A percentile compares a stretch with the other conserved stretches of the same genome.
Conservation (phyloP, 495 filamentous ascomycete species). For the Platismatia glauca region DNA sequence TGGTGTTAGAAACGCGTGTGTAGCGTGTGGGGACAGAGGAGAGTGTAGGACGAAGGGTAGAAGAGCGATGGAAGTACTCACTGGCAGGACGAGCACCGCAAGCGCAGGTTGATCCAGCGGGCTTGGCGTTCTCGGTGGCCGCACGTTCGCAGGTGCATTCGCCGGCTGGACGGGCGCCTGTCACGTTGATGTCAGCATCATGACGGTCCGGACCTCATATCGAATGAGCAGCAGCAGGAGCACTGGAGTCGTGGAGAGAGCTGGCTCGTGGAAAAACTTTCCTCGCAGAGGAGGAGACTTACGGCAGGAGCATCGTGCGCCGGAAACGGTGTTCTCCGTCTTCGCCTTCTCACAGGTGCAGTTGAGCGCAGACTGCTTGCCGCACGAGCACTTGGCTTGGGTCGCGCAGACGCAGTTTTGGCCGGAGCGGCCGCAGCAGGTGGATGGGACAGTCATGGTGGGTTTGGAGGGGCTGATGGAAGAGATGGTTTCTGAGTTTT, state of each 20-base stretch:
- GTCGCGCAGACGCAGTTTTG: constrained; percentile 52
- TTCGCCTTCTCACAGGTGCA: constrained; percentile 76
- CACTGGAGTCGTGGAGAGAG: neutral
- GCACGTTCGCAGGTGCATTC: constrained; percentile 76
- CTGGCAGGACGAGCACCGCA: constrained; percentile 47
- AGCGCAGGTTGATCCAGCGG: constrained; percentile 53
- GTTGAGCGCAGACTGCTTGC: constrained; percentile 71
- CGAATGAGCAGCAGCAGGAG: neutral
- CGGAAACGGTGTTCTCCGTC: constrained; percentile 61
- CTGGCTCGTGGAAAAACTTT: too few relatives aligned
- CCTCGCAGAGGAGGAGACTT: constrained; percentile 28
- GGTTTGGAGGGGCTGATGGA: neutral
- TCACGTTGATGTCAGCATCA: neutral
- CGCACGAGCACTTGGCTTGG: constrained; percentile 75
- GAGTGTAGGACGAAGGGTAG: neutral
- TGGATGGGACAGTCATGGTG: constrained; percentile 48
- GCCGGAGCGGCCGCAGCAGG: constrained; percentile 53
- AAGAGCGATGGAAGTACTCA: neutral
- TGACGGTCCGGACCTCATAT: constrained; percentile 12
- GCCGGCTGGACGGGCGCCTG: constrained; percentile 62
- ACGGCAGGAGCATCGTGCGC: constrained; percentile 82
- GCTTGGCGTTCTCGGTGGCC: constrained; percentile 56
- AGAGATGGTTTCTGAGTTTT: neutral
- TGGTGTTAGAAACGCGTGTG: neutral
- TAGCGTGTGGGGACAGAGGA: neutral